phyloP scores from a whole-genome alignment of 2,329 filamentous ascomycete genomes.

The Claviceps fusiformis region DNA sequence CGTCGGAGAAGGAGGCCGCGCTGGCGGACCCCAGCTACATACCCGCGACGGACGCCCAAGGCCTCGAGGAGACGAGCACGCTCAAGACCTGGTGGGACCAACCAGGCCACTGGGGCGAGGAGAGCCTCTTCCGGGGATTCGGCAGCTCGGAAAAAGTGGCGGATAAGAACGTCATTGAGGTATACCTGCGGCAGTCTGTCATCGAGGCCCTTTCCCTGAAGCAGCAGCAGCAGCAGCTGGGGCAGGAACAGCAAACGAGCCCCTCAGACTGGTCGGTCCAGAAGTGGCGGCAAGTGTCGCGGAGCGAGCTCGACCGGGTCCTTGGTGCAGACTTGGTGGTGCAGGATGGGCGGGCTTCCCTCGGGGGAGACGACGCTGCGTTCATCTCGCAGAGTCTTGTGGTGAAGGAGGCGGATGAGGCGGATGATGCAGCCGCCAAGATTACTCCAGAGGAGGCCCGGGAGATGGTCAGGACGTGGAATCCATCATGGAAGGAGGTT shows the following conservation, averaged over 20 bases:
- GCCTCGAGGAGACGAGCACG: slow-evolving; percentile 33
- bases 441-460: slow-evolving; percentile 23
- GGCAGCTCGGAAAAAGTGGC: slow-evolving; percentile 24
- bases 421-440: not conserved
- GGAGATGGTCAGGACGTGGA: slow-evolving; percentile 32
- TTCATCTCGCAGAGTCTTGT: slow-evolving; percentile 12
- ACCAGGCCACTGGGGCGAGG: slow-evolving; percentile 35
- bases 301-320: slow-evolving; percentile 20
- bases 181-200: slow-evolving; percentile 35
- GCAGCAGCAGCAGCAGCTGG: slow-evolving; percentile 11
- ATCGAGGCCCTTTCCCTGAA: slow-evolving; percentile 36
- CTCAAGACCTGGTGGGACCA: slow-evolving; percentile 40
- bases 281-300: slow-evolving; percentile 20
- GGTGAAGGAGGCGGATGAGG: not conserved
- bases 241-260: slow-evolving; percentile 12
- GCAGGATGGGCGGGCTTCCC: slow-evolving; percentile 24
- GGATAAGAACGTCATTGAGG: slow-evolving; percentile 32
- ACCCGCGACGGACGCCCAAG: slow-evolving; percentile 31
- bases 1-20: slow-evolving; percentile 18
- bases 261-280: slow-evolving; percentile 17
- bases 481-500: slow-evolving; percentile 43
- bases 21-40: slow-evolving; percentile 26
- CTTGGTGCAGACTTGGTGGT: slow-evolving; percentile 25
- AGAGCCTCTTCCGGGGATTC: slow-evolving; percentile 32
- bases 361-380: slow-evolving; percentile 23